Percentiles rank a stretch among this genome's conserved stretches.
These are phyloP conservation scores for Chenopodium quinoa DNA, from an alignment of 148 eudicot species.

Conservation along the genomic window DNA sequence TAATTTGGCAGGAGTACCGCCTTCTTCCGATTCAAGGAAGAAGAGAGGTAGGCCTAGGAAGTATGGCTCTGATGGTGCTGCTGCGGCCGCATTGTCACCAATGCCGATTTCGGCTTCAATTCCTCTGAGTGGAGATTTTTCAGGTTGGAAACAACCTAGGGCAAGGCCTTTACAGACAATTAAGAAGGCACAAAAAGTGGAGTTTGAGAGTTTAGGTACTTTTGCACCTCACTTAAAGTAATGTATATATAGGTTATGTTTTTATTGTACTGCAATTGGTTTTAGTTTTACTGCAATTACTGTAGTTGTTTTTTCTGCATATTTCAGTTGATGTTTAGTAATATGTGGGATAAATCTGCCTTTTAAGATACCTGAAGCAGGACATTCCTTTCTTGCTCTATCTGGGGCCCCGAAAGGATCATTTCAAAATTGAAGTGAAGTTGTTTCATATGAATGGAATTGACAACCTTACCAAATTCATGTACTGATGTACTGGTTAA, in stretches of 20 bases:
- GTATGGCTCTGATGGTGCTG: slow-evolving; percentile 67
- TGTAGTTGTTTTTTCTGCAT: not conserved
- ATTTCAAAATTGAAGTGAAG: slow-evolving; percentile 6
- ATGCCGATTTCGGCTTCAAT: slow-evolving; percentile 95
- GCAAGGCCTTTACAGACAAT: slow-evolving; percentile 45
- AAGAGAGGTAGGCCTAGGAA: slow-evolving; percentile 92
- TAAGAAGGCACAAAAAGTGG: slow-evolving; percentile 72
- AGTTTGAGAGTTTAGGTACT: slow-evolving; percentile 53
- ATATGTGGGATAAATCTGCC: not conserved
- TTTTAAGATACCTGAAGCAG: slow-evolving; percentile 5
- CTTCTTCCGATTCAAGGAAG: slow-evolving; percentile 42
- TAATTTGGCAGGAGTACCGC: slow-evolving; percentile 21
- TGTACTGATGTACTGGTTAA: not conserved
- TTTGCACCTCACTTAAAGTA: not conserved
- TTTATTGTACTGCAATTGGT: slow-evolving; percentile 14
- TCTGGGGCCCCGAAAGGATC: not conserved
- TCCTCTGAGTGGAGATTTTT: slow-evolving; percentile 72
- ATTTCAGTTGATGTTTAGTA: slow-evolving; percentile 7
- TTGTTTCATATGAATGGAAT: not conserved
- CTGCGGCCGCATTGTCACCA: slow-evolving; percentile 59
- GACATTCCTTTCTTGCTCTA: not conserved
- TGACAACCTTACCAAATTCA: not conserved
- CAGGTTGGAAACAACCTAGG: slow-evolving; percentile 68
- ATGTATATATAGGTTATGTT: not conserved
- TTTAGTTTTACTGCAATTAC: slow-evolving; percentile 16